Conservation (phyloP, 768 basidiomycete genomes). For the Mrakia frigida region DNA sequence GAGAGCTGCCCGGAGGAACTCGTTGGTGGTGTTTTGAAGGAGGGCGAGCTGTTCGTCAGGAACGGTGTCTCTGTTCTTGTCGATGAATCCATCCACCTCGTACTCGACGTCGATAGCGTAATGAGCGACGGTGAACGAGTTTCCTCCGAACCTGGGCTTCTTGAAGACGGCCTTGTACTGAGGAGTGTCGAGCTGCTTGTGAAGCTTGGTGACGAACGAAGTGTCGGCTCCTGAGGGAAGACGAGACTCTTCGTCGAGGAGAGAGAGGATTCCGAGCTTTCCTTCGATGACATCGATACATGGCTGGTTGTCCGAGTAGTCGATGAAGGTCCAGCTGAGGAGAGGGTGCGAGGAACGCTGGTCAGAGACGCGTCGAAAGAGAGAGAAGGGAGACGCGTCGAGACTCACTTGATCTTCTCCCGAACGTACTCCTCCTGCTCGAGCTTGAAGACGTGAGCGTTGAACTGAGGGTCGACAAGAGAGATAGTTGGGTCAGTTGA, state of each 20-base stretch:
- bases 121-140: constrained; percentile 94
- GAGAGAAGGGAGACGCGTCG: neutral
- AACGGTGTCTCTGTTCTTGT: constrained; percentile 98
- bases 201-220: constrained; percentile 88
- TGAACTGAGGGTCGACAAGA: constrained; percentile 60
- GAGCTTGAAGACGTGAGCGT: constrained; percentile 92
- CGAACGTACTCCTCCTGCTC: constrained; percentile 99
- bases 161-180: constrained; percentile 87
- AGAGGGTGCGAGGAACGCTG: neutral
- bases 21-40: constrained; percentile 77
- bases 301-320: constrained; percentile 97
- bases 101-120: constrained; percentile 98
- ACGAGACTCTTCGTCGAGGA: constrained; percentile 96
- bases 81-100: constrained; percentile 95
- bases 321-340: constrained; percentile 85
- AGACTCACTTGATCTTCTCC: constrained; percentile 74
- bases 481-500: no score
- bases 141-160: constrained; percentile 97
- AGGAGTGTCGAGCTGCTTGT: constrained; percentile 75
- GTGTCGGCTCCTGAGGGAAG: constrained; percentile 86
- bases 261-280: constrained; percentile 85
- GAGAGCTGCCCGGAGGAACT: constrained; percentile 89
- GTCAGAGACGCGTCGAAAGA: neutral
- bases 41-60: constrained; percentile 95
- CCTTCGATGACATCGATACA: constrained; percentile 99